A percentile compares a stretch with the other conserved stretches of the same genome.
phyloP scores from a whole-genome alignment of 2,329 filamentous ascomycete genomes.

The Talaromyces verruculosus region DNA sequence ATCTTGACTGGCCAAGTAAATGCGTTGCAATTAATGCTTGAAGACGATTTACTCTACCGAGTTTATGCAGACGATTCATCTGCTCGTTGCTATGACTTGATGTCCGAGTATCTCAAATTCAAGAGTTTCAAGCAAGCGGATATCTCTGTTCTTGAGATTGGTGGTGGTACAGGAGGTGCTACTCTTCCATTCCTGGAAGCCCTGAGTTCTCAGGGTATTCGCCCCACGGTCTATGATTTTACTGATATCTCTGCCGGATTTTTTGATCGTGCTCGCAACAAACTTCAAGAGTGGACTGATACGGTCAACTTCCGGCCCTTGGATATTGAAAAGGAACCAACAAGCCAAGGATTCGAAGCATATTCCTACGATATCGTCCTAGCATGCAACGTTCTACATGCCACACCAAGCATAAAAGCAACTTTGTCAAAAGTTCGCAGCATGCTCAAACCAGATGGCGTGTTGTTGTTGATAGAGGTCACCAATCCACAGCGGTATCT shows the following conservation, averaged over 20 bases:
- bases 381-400: constrained; percentile 37
- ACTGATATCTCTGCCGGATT: constrained; percentile 23
- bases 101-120: constrained; percentile 22
- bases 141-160: constrained; percentile 41
- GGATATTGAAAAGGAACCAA: constrained; percentile 31
- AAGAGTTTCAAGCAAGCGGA: constrained; percentile 21
- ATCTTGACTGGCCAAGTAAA: no score
- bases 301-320: constrained; percentile 30
- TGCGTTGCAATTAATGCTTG: no score
- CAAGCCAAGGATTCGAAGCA: constrained; percentile 32
- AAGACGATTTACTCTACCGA: no score
- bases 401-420: constrained; percentile 28
- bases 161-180: constrained; percentile 47
- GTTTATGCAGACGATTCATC: background rate
- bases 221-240: constrained; percentile 25
- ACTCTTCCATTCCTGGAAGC: constrained; percentile 38
- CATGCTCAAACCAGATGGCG: constrained; percentile 44
- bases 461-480: constrained; percentile 48
- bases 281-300: background rate
- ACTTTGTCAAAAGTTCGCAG: constrained; percentile 29
- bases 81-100: background rate
- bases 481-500: constrained; percentile 17
- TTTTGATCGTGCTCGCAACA: constrained; percentile 22
- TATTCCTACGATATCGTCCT: constrained; percentile 35
- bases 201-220: constrained; percentile 22